Evolutionary conservation across 176 grass and related monocot genomes (phyloP).

Genomic region (Saccharum officinarum): DNA sequence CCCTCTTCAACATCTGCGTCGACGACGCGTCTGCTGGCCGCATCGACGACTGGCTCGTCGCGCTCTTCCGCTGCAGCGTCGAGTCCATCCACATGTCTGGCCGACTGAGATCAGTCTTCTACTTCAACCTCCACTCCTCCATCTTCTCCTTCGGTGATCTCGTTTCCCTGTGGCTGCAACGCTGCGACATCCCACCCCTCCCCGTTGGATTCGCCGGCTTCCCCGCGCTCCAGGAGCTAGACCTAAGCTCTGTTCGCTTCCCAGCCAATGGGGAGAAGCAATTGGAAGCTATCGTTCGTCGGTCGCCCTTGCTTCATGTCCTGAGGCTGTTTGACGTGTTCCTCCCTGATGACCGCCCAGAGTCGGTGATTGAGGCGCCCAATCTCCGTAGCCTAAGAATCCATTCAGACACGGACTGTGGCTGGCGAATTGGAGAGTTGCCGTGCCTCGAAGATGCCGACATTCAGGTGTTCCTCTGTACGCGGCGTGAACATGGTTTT

Average conservation of each 20-base stretch:
- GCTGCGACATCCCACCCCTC: conserved; percentile 12
- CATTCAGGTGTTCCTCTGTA: not conserved
- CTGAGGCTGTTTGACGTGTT: not conserved
- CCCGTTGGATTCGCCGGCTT: not conserved
- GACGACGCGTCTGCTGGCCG: not conserved
- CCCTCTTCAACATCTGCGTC: not conserved
- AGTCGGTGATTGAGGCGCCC: conserved; percentile 7
- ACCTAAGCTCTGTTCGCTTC: not conserved
- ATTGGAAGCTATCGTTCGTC: conserved; percentile 10
- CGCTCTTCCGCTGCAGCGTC: conserved; percentile 21
- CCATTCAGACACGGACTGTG: not conserved
- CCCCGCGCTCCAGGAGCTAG: not conserved
- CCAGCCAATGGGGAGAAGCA: not conserved
- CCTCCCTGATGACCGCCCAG: not conserved
- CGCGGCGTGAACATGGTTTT: no score
- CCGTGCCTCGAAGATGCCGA: not conserved
- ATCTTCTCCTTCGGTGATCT: conserved; percentile 17
- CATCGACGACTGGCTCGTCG: conserved; percentile 7
- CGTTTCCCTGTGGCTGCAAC: not conserved
- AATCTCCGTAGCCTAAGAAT: conserved; percentile 9
- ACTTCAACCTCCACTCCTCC: conserved; percentile 10
- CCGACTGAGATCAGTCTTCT: not conserved
- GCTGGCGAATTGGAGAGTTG: not conserved
- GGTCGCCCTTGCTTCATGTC: not conserved
- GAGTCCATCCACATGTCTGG: not conserved